Base-by-base conservation (phyloP, 2,329 filamentous ascomycete species). In the Clonostachys rhizophaga region DNA sequence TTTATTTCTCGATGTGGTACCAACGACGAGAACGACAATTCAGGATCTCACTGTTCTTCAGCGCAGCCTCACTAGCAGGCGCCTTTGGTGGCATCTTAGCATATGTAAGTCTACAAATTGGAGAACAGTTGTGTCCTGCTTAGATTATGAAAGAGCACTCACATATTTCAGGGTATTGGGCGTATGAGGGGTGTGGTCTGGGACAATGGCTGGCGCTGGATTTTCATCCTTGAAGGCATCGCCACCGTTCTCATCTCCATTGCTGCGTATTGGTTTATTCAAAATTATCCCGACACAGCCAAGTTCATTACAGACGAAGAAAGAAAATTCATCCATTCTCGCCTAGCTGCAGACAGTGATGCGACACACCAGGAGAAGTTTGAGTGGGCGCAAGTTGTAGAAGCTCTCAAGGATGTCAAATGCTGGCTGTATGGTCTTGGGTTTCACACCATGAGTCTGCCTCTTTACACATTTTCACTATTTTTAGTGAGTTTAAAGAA, bases 361-460 rank as follows among this genome's bases (percentile, higher is more conserved):
- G 81, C 85, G 0, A 88, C 81, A 0, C 77, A 83, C 6, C 69
- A 84, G 43, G 87, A 92, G 53, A 58, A 67, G 1, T 91, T 91
- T 56, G 77, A 68, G 5, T 91, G 87, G 88, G 61, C 54, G 0
- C 82, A 83, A 17, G 87, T 91, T 0, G 48, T 63, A 20, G 70
- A 78, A 16, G 86, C 87, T 0, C 61, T 89, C 39, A 78, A 72
- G 13, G 84, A 91, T 54, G 78, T 79, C 2, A 89, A 84, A 58
- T 83, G 83, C 56, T 89, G 82, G 83, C 71, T 91, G 0, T 91
- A 91, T 53, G 83, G 84, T 0, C 60, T 88, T 0, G 79, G 76
- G 0, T 89, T 88, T 55, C 86, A 90, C 59, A 88, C 84, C 6
- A 82, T 89, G 72, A 86, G 81, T 48, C 63, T 72, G 44, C 75